Base-by-base conservation (phyloP, 1,284 basidiomycete genomes). In the Papiliotrema laurentii region DNA sequence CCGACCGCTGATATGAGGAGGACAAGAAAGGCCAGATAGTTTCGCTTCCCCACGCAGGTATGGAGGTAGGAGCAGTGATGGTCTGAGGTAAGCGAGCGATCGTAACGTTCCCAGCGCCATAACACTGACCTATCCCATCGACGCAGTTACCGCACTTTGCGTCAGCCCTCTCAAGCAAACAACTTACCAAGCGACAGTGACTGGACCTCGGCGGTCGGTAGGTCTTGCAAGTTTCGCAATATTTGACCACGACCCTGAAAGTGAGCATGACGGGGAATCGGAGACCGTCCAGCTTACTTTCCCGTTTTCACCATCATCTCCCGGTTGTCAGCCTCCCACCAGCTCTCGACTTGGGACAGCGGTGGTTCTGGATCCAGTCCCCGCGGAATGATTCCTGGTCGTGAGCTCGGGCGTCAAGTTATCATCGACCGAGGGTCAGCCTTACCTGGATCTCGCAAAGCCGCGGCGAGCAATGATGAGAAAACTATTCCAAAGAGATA, bases 61-160 rank as follows among this genome's bases (percentile, higher is more conserved):
- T 94, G 93, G 28, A 96, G 83, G 84, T 91, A 96, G 58, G 91
- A 87, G 60, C 92, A 96, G 72, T 94, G 89, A 66, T 93, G 89
- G 66, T 93, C 70, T 64, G 33, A 7, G 62, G 83, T 85, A 26
- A 28, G 18, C 2, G 27, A 11, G 31, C 27, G 22, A 30, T 26
- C n/a, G 19, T 21, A 7, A 24, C 19, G n/a, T 45, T 14, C 21
- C 10, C 6, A 13, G 10, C 10, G 24, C 22, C 43, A n/a, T 3
- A 33, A 4, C 3, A 36, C 54, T 41, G 10, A 59, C 69, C 55
- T 53, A 74, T 73, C 2, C 84, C 85, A 59, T 94, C 91, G 21
- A 94, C 87, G 65, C 92, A 96, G 67, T 96, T 94, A 60, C 93
- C 89, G 69, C 91, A 96, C 85, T 90, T 60, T 0, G 50, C 28